phyloP scores from a whole-genome alignment of 176 grass and related monocot species.

The Alopecurus myosuroides region DNA sequence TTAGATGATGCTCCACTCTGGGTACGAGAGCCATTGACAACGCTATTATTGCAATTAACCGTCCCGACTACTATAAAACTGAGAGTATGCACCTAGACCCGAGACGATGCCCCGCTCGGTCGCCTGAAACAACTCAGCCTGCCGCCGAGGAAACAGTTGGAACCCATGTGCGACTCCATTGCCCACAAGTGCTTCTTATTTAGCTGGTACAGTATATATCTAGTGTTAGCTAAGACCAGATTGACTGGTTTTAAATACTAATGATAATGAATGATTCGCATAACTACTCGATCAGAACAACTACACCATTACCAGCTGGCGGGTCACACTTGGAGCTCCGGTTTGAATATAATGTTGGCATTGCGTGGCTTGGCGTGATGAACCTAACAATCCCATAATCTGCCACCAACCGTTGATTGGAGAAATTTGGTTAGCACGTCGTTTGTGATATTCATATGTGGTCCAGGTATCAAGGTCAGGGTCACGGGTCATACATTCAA shows the following conservation, averaged over 20 bases:
- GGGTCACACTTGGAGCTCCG: not conserved
- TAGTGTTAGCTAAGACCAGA: not conserved
- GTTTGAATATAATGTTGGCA: not conserved
- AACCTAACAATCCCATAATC: not conserved
- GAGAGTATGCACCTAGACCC: not conserved
- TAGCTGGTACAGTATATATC: not conserved
- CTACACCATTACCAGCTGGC: not conserved
- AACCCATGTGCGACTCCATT: constrained; percentile 8
- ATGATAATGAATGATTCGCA: not conserved
- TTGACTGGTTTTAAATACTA: no score
- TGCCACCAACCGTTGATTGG: not conserved
- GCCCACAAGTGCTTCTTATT: not conserved
- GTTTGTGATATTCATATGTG: not conserved
- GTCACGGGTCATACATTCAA: not conserved
- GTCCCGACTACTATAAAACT: not conserved
- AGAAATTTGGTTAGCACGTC: not conserved
- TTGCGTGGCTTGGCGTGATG: not conserved
- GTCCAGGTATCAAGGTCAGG: constrained; percentile 11
- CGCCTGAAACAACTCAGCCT: not conserved
- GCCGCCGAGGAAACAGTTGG: not conserved
- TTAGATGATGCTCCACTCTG: not conserved
- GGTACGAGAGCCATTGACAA: not conserved
- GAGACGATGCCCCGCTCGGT: not conserved
- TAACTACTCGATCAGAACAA: not conserved
- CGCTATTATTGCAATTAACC: not conserved